Conservation (phyloP, 108 stramenopile species). For the Skeletonema marinoi region DNA sequence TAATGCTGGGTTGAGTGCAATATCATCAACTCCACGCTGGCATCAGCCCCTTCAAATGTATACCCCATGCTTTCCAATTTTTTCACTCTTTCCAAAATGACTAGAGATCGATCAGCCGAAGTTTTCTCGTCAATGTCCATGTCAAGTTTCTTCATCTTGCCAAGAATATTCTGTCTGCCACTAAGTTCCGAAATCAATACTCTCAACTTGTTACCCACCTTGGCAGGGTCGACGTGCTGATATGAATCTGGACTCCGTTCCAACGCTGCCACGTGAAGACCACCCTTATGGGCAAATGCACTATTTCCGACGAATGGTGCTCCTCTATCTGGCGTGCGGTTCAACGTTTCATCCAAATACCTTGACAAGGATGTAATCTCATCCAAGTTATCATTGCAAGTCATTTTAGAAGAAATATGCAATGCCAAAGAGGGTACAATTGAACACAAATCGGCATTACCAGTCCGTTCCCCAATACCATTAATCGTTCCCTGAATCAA, state of each 20-base stretch:
- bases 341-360: constrained; percentile 90
- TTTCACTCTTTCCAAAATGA: constrained; percentile 89
- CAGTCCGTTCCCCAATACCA: constrained; percentile 93
- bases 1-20: constrained; percentile 86
- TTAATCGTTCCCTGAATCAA: constrained; percentile 93
- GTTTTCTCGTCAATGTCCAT: constrained; percentile 39
- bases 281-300: constrained; percentile 97
- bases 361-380: constrained; percentile 83
- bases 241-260: constrained; percentile 81
- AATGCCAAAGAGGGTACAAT: constrained; percentile 86
- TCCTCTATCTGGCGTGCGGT: constrained; percentile 66
- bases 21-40: constrained; percentile 92
- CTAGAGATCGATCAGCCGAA: constrained; percentile 68
- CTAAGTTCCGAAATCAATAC: constrained; percentile 87
- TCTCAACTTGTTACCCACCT: constrained; percentile 86
- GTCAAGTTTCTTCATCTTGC: constrained; percentile 80
- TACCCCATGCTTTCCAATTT: constrained; percentile 88
- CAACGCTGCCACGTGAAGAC: constrained; percentile 92
- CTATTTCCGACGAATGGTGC: constrained; percentile 88
- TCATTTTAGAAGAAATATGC: constrained; percentile 64
- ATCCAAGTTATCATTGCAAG: constrained; percentile 58
- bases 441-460: constrained; percentile 91
- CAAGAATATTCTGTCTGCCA: constrained; percentile 91
- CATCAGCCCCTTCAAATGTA: constrained; percentile 95
- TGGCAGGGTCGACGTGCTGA: constrained; percentile 88